Conservation (phyloP, 164 flowering plant species). For the Vitis amurensis region DNA sequence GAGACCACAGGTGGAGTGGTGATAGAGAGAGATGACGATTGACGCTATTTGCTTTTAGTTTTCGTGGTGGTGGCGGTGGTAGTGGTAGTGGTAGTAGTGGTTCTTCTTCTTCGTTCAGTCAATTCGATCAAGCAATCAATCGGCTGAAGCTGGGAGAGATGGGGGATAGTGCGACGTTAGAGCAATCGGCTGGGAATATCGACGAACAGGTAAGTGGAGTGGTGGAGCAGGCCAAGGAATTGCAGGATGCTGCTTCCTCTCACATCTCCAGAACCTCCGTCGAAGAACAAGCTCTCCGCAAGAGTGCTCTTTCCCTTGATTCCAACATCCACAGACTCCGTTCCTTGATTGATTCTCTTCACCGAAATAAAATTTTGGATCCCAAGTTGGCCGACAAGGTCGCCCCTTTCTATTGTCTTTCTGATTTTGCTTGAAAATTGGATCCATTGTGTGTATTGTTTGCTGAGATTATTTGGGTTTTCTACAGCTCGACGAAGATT, state of each 20-base stretch:
- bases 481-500: conserved; percentile 43
- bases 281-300: conserved; percentile 70
- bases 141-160: not conserved
- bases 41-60: no score
- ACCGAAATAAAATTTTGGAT: conserved; percentile 32
- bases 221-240: conserved; percentile 67
- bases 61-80: not conserved
- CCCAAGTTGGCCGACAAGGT: conserved; percentile 55
- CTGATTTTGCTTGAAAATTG: not conserved
- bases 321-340: conserved; percentile 46
- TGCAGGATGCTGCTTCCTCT: conserved; percentile 68
- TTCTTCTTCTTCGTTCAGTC: not conserved
- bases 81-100: not conserved
- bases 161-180: conserved; percentile 8
- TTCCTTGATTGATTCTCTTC: conserved; percentile 35
- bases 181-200: conserved; percentile 19
- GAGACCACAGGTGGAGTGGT: no score
- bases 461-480: not conserved
- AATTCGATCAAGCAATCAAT: not conserved
- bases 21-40: no score
- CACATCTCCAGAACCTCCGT: conserved; percentile 39
- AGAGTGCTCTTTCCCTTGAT: conserved; percentile 53
- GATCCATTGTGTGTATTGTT: not conserved
- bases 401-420: not conserved
- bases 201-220: conserved; percentile 56